phyloP scores from a whole-genome alignment of 805 yeast genomes.

The Suhomyces emberorum region DNA sequence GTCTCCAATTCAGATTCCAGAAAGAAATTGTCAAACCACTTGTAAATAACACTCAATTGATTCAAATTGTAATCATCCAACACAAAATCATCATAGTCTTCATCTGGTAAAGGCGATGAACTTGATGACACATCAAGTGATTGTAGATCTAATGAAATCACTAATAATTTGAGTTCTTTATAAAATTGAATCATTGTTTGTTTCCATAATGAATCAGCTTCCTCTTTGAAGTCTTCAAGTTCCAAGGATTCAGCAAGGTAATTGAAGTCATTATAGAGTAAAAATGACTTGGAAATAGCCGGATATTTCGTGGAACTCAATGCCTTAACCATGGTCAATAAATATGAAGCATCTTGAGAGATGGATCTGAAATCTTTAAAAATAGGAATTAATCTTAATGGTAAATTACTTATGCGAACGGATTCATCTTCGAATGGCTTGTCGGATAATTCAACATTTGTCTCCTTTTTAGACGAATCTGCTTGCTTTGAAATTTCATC shows the following conservation, averaged over 20 bases:
- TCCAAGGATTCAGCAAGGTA: conserved; percentile 17
- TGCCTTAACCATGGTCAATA: conserved; percentile 29
- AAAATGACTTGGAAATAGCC: conserved; percentile 25
- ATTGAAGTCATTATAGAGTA: conserved; percentile 35
- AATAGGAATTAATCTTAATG: conserved; percentile 19
- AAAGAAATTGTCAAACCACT: conserved; percentile 21
- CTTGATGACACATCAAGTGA: conserved; percentile 1
- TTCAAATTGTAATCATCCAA: conserved; percentile 18
- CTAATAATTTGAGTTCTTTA: conserved; percentile 15
- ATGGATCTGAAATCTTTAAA: conserved; percentile 21
- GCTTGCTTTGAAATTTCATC: conserved; percentile 2
- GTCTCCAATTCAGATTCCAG: conserved; percentile 18
- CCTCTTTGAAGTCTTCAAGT: conserved; percentile 11
- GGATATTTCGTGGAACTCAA: conserved; percentile 34
- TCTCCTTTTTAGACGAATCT: neutral
- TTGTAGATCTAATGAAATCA: conserved; percentile 15
- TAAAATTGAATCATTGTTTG: conserved; percentile 17
- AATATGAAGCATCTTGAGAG: conserved; percentile 15
- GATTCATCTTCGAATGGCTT: neutral
- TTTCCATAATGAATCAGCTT: conserved; percentile 18
- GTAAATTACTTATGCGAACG: conserved; percentile 19
- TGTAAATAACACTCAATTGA: conserved; percentile 17
- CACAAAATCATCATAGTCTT: conserved; percentile 12
- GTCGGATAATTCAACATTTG: neutral
- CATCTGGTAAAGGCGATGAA: neutral